These are phyloP conservation scores for Gossypium gossypioides DNA, from an alignment of 441 rosid genomes.

Conservation along the genomic window DNA sequence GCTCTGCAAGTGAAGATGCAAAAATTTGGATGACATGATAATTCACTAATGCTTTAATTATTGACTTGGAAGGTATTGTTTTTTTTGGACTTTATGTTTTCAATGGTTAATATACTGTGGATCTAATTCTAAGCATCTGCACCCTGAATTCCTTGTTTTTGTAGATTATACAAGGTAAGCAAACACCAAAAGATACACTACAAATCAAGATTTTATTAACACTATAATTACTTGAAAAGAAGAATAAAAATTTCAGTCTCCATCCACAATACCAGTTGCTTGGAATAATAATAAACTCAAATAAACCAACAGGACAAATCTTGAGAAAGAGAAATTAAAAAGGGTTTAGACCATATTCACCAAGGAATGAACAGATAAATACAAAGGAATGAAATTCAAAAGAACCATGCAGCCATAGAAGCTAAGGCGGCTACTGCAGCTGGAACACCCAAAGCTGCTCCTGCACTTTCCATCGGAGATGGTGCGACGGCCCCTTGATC, in stretches of 20 bases:
- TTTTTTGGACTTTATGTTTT: not conserved
- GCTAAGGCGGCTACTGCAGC: slow-evolving; percentile 18
- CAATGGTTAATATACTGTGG: not conserved
- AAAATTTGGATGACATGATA: not conserved
- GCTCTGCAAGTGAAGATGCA: slow-evolving; percentile 6
- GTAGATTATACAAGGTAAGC: not conserved
- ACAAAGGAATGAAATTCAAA: slow-evolving; percentile 8
- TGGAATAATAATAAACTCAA: not conserved
- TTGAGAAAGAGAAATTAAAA: not conserved
- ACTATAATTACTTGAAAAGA: not conserved
- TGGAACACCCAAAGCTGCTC: slow-evolving; percentile 18
- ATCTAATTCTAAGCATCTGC: not conserved
- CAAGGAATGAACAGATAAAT: not conserved
- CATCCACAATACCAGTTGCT: not conserved
- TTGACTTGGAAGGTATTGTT: not conserved
- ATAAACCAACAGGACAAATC: not conserved
- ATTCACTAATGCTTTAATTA: not conserved
- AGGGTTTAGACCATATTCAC: not conserved
- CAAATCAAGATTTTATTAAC: not conserved
- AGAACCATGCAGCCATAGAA: slow-evolving; percentile 25
- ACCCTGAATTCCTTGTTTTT: not conserved
- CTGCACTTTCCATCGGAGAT: slow-evolving; percentile 25
- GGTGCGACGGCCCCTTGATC: slow-evolving; percentile 26
- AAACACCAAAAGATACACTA: not conserved
- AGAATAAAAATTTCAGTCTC: not conserved